Conservation (phyloP, 1,139 yeast genomes). For the Yamadazyma kanchanaburiensis region DNA sequence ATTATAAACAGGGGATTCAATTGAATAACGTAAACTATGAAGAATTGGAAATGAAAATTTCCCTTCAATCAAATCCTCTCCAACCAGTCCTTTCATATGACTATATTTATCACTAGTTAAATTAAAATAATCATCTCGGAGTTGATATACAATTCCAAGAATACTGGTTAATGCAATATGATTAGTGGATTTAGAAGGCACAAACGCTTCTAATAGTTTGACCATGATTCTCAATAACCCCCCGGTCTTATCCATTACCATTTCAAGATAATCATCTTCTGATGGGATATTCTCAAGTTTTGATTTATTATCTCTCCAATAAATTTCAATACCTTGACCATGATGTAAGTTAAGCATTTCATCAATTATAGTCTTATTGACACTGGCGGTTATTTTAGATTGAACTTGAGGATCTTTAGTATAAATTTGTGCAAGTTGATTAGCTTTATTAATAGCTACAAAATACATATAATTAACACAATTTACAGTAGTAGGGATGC, state of each 20-base stretch:
- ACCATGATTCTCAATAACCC: slow-evolving; percentile 78
- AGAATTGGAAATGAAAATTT: slow-evolving; percentile 82
- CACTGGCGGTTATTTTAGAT: slow-evolving; percentile 6
- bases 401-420: slow-evolving; percentile 9
- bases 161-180: slow-evolving; percentile 66
- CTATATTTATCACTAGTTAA: slow-evolving; percentile 51
- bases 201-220: slow-evolving; percentile 49
- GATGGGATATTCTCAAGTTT: slow-evolving; percentile 48
- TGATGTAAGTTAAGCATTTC: slow-evolving; percentile 79
- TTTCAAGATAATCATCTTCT: slow-evolving; percentile 64
- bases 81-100: slow-evolving; percentile 66
- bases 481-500: slow-evolving; percentile 76
- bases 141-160: slow-evolving; percentile 80
- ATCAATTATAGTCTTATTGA: slow-evolving; percentile 46
- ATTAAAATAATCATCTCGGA: slow-evolving; percentile 78
- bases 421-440: slow-evolving; percentile 15
- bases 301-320: slow-evolving; percentile 65
- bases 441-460: slow-evolving; percentile 55
- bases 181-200: slow-evolving; percentile 11
- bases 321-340: slow-evolving; percentile 86
- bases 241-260: slow-evolving; percentile 90
- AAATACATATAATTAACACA: slow-evolving; percentile 83
- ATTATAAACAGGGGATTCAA: slow-evolving; percentile 19
- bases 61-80: slow-evolving; percentile 89
- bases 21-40: slow-evolving; percentile 38